These are phyloP conservation scores for Dimargaris xerosporica DNA, from an alignment of 192 early-diverging fungal species.

Conservation along the genomic window DNA sequence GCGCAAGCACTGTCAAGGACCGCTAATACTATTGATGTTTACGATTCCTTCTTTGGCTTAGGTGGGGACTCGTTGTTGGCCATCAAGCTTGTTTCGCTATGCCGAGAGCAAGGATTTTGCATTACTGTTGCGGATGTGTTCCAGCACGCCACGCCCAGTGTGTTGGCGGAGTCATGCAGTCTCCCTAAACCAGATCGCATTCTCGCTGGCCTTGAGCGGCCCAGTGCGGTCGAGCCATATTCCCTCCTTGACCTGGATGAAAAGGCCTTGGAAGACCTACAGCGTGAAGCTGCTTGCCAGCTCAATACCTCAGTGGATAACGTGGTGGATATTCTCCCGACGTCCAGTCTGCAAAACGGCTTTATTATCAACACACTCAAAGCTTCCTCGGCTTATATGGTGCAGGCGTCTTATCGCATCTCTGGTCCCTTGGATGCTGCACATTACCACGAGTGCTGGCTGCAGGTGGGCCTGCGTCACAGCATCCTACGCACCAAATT, in stretches of 20 bases:
- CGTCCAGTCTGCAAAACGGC: neutral
- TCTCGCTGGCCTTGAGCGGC: too few species aligned
- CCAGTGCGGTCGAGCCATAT: too few species aligned
- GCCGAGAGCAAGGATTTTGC: neutral
- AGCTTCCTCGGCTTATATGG: neutral
- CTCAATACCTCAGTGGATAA: neutral
- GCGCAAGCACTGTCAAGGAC: too few species aligned
- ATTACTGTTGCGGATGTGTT: neutral
- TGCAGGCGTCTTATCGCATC: neutral
- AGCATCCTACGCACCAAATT: neutral
- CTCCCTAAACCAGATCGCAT: too few species aligned
- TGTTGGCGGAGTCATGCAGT: neutral
- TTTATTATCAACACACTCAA: neutral
- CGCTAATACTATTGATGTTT: too few species aligned
- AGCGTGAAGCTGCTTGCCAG: too few species aligned
- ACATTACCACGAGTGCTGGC: neutral
- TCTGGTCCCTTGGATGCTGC: neutral
- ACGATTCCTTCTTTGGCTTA: neutral
- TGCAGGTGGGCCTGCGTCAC: neutral
- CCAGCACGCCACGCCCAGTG: neutral
- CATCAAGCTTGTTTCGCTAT: neutral
- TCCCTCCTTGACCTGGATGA: too few species aligned
- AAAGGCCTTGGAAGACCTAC: too few species aligned
- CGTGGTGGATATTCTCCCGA: neutral
- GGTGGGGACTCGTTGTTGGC: neutral